Base-by-base conservation (phyloP, 163 green algal genomes). In the Prototheca cutis region DNA sequence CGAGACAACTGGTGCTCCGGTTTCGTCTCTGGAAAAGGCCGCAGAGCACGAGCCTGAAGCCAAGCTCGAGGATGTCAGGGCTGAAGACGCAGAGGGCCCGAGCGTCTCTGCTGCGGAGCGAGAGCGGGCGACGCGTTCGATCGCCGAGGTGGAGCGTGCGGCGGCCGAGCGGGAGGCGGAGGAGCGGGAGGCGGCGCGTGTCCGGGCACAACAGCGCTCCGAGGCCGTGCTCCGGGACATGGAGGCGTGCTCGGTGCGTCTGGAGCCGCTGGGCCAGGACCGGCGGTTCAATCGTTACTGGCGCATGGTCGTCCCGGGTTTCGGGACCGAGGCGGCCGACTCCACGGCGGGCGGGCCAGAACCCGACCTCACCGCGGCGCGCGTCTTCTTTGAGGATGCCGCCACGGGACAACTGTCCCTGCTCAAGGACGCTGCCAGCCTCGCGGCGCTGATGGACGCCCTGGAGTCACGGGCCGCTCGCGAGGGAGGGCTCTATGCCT, bases 271-370 rank as follows among this genome's bases (percentile, higher is more conserved):
- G 32, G 87, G 87, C 31, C 47, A 77, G 53, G 87, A 95, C 75
- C 65, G 87, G 28, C 74, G 87, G 40, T 70, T 81, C 70, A 94
- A 94, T 68, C 67, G 72, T 30, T 93, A 93, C 75, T 92, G 73
- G 72, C 71, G 73, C 18, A 62, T 91, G 24, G 56, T 53, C 54
- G 58, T 40, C 6, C 40, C 10, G 27, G 30, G 21, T 25, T 45
- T 40, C 39, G 17, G 13, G 39, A 13, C 17, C 21, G 24, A 27
- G 49, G 49, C 29, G 49, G 24, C 25, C 24, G 19, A 57, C 13
- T 13, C 45, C 27, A 6, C 27, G 36, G 36, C 36, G 36, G 13
- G 36, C 36, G 36, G 21, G 27, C 7, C n/a, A n/a, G 63, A 74
- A 15, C 13, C 58, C 17, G 48, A 18, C 24, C 30, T 53, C 51